Percentiles rank a stretch among this genome's conserved stretches.
Evolutionary conservation across 2,329 filamentous ascomycete species (phyloP).

Genomic region (Cladobotryum protrusum): DNA sequence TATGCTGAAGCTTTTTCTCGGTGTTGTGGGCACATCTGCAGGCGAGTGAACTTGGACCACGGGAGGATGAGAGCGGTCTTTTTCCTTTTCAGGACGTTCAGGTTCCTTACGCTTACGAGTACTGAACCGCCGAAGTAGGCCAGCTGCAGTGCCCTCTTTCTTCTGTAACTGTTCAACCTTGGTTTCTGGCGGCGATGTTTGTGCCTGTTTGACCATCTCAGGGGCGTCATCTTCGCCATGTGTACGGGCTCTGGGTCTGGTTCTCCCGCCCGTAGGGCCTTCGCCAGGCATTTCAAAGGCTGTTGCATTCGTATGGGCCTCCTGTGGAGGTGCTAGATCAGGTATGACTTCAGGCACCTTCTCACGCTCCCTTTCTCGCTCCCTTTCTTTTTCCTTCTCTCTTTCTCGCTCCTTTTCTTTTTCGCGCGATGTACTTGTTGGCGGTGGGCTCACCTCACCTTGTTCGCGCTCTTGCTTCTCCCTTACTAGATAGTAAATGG

Average conservation of each 20-base stretch:
- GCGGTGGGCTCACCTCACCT: slow-evolving; percentile 33
- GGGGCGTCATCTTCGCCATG: slow-evolving; percentile 89
- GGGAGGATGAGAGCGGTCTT: slow-evolving; percentile 63
- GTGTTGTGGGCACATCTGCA: slow-evolving; percentile 52
- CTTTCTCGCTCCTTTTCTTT: slow-evolving; percentile 22
- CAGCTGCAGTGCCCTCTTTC: slow-evolving; percentile 82
- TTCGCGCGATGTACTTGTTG: slow-evolving; percentile 36
- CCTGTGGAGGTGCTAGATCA: slow-evolving; percentile 73
- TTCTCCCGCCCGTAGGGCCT: slow-evolving; percentile 75
- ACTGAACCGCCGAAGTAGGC: slow-evolving; percentile 82
- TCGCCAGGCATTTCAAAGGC: slow-evolving; percentile 87
- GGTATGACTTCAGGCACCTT: slow-evolving; percentile 50
- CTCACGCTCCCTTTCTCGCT: slow-evolving; percentile 24
- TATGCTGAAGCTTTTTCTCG: slow-evolving; percentile 87
- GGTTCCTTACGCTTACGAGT: slow-evolving; percentile 71
- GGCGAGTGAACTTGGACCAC: slow-evolving; percentile 74
- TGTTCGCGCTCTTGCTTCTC: slow-evolving; percentile 85
- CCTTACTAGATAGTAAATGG: slow-evolving; percentile 91
- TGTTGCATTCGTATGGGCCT: slow-evolving; percentile 80
- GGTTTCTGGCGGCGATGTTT: slow-evolving; percentile 41
- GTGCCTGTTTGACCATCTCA: slow-evolving; percentile 41
- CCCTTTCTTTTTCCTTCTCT: slow-evolving; percentile 19
- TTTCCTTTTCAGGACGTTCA: slow-evolving; percentile 55
- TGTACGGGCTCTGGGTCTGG: slow-evolving; percentile 79
- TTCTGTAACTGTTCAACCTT: slow-evolving; percentile 57